Evolutionary conservation across 805 yeast genomes (phyloP).

Genomic region (Cyberlindnera galapagoensis): DNA sequence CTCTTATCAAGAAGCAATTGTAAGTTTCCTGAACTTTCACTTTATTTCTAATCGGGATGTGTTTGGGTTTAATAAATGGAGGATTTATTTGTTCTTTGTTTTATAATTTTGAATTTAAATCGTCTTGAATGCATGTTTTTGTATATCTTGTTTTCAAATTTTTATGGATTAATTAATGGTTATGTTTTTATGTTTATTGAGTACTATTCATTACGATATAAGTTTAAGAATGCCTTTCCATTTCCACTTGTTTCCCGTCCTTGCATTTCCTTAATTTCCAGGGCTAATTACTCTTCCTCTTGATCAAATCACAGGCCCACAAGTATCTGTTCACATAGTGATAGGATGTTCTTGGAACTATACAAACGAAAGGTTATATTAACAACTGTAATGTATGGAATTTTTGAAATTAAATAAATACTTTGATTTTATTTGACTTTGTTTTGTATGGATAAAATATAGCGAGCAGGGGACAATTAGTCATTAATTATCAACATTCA

Average conservation of each 20-base stretch:
- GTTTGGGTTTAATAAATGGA: constrained; percentile 4
- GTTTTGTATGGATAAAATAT: too few species aligned
- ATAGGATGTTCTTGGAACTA: too few species aligned
- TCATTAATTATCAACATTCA: background rate
- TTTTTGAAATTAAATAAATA: too few species aligned
- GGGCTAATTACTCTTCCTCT: too few species aligned
- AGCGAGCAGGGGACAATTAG: too few species aligned
- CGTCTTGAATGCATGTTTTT: constrained; percentile 7
- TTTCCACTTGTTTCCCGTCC: too few species aligned
- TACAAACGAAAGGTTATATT: too few species aligned
- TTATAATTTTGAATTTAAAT: constrained; percentile 11
- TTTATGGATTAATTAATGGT: background rate
- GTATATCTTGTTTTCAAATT: constrained; percentile 1
- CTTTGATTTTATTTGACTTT: too few species aligned
- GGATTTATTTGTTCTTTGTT: constrained; percentile 3
- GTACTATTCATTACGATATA: background rate
- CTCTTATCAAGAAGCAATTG: constrained; percentile 59
- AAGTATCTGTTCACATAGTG: too few species aligned
- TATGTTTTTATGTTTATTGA: background rate
- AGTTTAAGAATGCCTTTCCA: too few species aligned
- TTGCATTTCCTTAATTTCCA: too few species aligned
- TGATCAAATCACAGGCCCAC: too few species aligned
- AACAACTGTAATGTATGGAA: background rate
- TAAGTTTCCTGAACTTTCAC: constrained; percentile 17
- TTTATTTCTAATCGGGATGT: constrained; percentile 1